Conservation (phyloP, 257 asterid species). For the Parsonsia alboflavescens region DNA sequence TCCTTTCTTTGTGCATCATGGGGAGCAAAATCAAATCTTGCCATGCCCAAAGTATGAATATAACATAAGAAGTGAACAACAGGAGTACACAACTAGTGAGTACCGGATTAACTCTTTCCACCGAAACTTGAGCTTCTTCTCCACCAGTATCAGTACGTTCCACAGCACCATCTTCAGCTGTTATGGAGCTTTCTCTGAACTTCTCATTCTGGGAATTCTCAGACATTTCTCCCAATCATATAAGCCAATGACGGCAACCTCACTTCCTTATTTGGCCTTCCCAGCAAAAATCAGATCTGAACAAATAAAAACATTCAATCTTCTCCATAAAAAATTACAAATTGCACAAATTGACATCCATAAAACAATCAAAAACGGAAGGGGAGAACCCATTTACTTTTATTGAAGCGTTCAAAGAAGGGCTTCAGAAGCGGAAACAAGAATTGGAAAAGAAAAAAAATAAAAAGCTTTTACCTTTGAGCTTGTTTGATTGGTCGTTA, state of each 20-base stretch:
- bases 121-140: constrained; percentile 10
- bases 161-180: constrained; percentile 40
- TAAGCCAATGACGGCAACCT: constrained; percentile 19
- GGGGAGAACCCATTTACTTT: not conserved
- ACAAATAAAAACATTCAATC: constrained; percentile 26
- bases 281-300: constrained; percentile 40
- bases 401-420: not conserved
- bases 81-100: not conserved
- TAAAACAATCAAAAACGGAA: not conserved
- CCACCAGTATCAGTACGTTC: constrained; percentile 27
- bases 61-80: no score
- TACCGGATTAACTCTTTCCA: constrained; percentile 40
- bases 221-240: constrained; percentile 55
- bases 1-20: not conserved
- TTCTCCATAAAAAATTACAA: not conserved
- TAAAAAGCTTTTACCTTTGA: not conserved
- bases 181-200: constrained; percentile 34
- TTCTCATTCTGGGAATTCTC: constrained; percentile 29
- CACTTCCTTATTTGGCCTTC: not conserved
- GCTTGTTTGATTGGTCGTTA: not conserved
- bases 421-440: not conserved
- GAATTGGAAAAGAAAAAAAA: not conserved
- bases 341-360: not conserved
- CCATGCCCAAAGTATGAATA: not conserved
- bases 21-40: not conserved